phyloP scores from a whole-genome alignment of 768 basidiomycete genomes.

The Astraeus odoratus region DNA sequence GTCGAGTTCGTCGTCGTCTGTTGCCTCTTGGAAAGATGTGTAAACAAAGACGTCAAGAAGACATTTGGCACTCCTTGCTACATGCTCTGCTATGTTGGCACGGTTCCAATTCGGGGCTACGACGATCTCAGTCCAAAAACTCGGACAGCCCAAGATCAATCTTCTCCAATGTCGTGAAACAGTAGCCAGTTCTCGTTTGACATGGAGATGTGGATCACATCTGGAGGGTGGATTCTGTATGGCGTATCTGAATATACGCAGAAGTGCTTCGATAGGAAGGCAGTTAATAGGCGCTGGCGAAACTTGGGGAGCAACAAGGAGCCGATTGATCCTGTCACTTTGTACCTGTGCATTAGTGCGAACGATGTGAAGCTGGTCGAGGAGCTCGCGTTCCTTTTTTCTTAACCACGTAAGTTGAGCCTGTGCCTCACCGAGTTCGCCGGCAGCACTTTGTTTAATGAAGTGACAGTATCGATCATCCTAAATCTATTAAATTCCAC shows the following conservation, averaged over 20 bases:
- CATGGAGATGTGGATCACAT: background rate
- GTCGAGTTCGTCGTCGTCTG: background rate
- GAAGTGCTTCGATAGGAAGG: background rate
- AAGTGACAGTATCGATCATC: no score
- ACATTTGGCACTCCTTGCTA: background rate
- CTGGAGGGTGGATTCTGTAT: no score
- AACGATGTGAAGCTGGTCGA: background rate
- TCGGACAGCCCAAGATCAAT: background rate
- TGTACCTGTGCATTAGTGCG: background rate
- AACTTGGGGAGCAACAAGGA: background rate
- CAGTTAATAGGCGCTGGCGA: background rate
- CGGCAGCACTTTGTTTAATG: no score
- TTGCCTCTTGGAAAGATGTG: background rate
- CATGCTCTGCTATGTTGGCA: background rate
- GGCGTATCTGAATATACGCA: background rate
- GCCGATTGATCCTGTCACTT: background rate
- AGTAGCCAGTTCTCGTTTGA: background rate
- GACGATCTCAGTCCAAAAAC: background rate
- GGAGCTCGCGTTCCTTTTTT: background rate
- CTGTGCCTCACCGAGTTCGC: no score
- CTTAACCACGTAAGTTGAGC: background rate
- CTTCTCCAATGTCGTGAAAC: background rate
- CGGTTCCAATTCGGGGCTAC: background rate
- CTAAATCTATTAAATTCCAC: no score
- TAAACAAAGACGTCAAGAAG: background rate